Conservation (phyloP, 2,329 filamentous ascomycete genomes). For the Clarireedia hainanense region DNA sequence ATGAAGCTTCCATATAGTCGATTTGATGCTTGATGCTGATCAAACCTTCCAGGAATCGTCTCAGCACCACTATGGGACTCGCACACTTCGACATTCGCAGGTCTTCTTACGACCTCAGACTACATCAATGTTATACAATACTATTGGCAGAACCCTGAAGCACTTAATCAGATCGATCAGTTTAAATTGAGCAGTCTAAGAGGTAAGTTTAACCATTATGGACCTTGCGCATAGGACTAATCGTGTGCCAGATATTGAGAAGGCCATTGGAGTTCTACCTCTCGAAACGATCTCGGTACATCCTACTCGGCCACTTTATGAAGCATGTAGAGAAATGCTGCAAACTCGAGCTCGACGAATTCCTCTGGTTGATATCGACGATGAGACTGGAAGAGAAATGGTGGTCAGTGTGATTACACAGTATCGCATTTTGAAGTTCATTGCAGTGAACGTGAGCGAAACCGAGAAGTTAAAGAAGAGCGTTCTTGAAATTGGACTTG, state of each 20-base stretch:
- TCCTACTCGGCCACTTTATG: constrained; percentile 82
- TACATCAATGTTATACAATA: constrained; percentile 99
- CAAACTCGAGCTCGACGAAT: constrained; percentile 89
- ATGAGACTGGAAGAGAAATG: constrained; percentile 85
- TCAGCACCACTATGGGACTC: constrained; percentile 97
- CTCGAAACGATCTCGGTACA: constrained; percentile 96
- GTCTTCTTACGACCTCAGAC: constrained; percentile 88
- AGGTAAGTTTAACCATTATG: constrained; percentile 44
- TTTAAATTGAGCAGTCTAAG: constrained; percentile 87
- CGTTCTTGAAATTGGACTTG: constrained; percentile 73
- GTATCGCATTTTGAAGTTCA: constrained; percentile 97
- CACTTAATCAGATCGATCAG: constrained; percentile 82
- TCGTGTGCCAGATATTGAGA: constrained; percentile 71
- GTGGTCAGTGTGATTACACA: constrained; percentile 97
- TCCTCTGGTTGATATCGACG: constrained; percentile 85
- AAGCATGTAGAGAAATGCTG: constrained; percentile 91
- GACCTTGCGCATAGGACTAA: constrained; percentile 12
- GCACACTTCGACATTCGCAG: constrained; percentile 83
- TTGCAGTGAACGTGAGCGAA: constrained; percentile 82
- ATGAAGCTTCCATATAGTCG: background rate
- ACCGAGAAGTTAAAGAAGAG: constrained; percentile 85
- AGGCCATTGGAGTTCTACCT: constrained; percentile 80
- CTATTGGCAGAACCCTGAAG: constrained; percentile 94
- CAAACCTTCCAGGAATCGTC: constrained; percentile 65
- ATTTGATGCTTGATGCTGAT: constrained; percentile 1